phyloP scores from a whole-genome alignment of 2,329 filamentous ascomycete species.

The Clonostachys chloroleuca region DNA sequence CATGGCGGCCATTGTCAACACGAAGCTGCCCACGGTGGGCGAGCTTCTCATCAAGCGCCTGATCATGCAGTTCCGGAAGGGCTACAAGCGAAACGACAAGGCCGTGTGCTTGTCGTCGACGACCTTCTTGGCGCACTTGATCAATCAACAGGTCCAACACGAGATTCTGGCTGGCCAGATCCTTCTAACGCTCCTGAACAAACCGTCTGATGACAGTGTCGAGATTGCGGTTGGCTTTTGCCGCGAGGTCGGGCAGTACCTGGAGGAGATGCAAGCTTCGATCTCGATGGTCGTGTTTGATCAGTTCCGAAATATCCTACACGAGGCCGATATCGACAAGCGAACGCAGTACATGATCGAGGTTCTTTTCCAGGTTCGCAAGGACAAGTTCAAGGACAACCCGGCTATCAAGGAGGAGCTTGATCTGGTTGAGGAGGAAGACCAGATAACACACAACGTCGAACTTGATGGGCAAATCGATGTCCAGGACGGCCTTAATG shows the following conservation, averaged over 20 bases:
- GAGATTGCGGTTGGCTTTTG: slow-evolving; percentile 95
- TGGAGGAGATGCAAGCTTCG: slow-evolving; percentile 90
- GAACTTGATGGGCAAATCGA: slow-evolving; percentile 81
- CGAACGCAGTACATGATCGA: slow-evolving; percentile 99
- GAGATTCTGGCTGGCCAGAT: slow-evolving; percentile 94
- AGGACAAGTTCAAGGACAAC: slow-evolving; percentile 96
- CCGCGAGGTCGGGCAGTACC: slow-evolving; percentile 85
- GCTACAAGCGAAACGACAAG: slow-evolving; percentile 95
- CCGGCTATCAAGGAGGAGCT: slow-evolving; percentile 87
- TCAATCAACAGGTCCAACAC: slow-evolving; percentile 93
- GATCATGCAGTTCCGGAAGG: slow-evolving; percentile 90
- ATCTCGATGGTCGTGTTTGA: slow-evolving; percentile 92
- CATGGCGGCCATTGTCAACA: slow-evolving; percentile 95
- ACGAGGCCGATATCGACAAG: slow-evolving; percentile 97
- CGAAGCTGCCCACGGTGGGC: slow-evolving; percentile 90
- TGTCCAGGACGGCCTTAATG: slow-evolving; percentile 82
- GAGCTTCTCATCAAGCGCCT: slow-evolving; percentile 83
- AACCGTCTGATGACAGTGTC: slow-evolving; percentile 94
- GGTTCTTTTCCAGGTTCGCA: slow-evolving; percentile 92
- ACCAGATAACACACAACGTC: slow-evolving; percentile 89
- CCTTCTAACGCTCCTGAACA: slow-evolving; percentile 83
- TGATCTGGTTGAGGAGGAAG: slow-evolving; percentile 94
- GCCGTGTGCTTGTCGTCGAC: slow-evolving; percentile 89
- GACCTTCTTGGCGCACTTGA: slow-evolving; percentile 90
- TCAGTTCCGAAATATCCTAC: slow-evolving; percentile 89